phyloP scores from a whole-genome alignment of 2,329 filamentous ascomycete species.

The Ceratocystis albifundus region DNA sequence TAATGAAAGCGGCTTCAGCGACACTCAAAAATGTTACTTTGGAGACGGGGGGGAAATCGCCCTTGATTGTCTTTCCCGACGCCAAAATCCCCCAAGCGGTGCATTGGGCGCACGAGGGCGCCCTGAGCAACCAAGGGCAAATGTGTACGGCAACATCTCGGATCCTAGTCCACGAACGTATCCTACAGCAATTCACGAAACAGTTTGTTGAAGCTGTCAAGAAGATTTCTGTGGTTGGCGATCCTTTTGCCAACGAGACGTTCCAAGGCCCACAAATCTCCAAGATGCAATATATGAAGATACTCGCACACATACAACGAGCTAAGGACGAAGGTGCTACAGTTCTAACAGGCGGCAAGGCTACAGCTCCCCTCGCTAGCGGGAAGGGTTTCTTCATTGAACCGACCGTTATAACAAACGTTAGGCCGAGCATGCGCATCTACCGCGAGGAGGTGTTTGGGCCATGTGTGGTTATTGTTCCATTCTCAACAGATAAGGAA shows the following conservation, averaged over 20 bases:
- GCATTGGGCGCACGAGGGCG: constrained; percentile 36
- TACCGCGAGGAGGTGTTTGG: constrained; percentile 35
- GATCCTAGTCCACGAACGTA: constrained; percentile 45
- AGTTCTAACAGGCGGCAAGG: constrained; percentile 35
- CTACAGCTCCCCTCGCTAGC: constrained; percentile 26
- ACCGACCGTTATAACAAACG: constrained; percentile 33
- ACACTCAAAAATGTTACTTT: constrained; percentile 49
- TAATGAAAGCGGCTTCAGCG: constrained; percentile 55
- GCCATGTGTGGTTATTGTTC: constrained; percentile 31
- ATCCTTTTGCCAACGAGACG: constrained; percentile 51
- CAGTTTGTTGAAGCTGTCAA: constrained; percentile 47
- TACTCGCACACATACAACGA: constrained; percentile 54
- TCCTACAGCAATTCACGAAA: constrained; percentile 50
- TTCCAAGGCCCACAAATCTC: constrained; percentile 60
- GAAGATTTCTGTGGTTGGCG: constrained; percentile 47
- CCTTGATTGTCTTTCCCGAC: constrained; percentile 48
- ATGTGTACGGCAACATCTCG: constrained; percentile 49
- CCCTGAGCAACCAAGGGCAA: constrained; percentile 48
- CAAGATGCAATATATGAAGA: constrained; percentile 50
- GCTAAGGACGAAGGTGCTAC: constrained; percentile 52
- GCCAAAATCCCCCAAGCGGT: constrained; percentile 53
- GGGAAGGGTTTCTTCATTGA: constrained; percentile 34
- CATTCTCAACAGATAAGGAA: constrained; percentile 32
- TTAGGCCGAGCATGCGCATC: constrained; percentile 32
- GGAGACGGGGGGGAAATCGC: constrained; percentile 50